Conservation (phyloP, 2,329 filamentous ascomycete genomes). For the Nannizziopsis arthrosporioides region DNA sequence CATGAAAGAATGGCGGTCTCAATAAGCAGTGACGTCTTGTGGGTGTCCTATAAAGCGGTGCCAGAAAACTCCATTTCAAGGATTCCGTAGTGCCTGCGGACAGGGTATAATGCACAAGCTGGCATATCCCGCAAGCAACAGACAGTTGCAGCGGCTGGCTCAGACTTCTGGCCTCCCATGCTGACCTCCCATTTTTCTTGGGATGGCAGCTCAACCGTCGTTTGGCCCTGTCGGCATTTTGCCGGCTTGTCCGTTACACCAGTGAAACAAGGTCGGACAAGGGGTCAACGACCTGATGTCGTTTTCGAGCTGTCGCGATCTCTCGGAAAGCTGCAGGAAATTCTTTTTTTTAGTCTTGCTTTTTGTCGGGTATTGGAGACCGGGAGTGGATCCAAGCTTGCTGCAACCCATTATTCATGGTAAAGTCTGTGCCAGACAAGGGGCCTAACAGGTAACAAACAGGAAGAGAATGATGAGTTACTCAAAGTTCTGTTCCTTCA, state of each 20-base stretch:
- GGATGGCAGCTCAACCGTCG: background rate
- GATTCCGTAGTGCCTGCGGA: no score
- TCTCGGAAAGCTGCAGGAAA: background rate
- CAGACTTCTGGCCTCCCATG: background rate
- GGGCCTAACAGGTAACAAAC: no score
- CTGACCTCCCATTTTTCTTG: background rate
- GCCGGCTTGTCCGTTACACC: constrained; percentile 3
- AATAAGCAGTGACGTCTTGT: no score
- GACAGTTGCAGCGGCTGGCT: no score
- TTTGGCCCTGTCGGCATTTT: background rate
- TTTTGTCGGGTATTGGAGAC: constrained; percentile 7
- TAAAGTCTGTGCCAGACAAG: background rate
- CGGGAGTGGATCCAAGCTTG: background rate
- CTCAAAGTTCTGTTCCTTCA: no score
- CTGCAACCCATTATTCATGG: background rate
- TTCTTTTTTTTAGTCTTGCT: background rate
- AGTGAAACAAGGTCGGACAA: constrained; percentile 6
- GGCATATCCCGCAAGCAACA: background rate
- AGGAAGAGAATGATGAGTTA: no score
- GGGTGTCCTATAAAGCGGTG: no score
- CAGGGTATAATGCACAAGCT: no score
- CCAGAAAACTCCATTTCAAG: no score
- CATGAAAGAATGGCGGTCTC: no score
- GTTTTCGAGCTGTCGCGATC: background rate
- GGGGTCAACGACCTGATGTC: background rate